Base-by-base conservation (phyloP, 768 basidiomycete genomes). In the Suillus bovinus region DNA sequence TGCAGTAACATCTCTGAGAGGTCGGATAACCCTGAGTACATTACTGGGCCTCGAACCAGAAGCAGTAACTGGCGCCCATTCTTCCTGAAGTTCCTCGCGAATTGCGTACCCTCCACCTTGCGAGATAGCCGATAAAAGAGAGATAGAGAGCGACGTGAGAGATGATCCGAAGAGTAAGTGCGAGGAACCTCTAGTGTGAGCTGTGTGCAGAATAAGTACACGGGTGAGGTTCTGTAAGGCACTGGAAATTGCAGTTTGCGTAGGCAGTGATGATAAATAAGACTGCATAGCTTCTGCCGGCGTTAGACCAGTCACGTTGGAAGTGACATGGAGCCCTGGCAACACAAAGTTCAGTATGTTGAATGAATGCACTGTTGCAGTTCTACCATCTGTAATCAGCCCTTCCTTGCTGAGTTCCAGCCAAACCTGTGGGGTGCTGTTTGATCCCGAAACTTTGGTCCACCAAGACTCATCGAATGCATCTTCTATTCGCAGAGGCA, bases 81-180 rank as follows among this genome's bases (percentile, higher is more conserved):
- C 86, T 70, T 93, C 92, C 68, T 86, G 82, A 22, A 82, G 78
- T 67, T 91, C 88, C 69, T 90, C 86, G 14, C 76, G 80, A 14
- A 93, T 81, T 4, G 82, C 79, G 72, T 87, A 91, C 0, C 93
- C 93, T 3, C 86, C 85, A 14, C 93, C 93, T 71, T 90, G 88
- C 0, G 89, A 81, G 49, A 94, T 86, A 13, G 83, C 85, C 4
- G 90, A 86, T 61, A 93, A 88, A 24, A 93, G 75, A 24, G 85
- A 83, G 36, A 93, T 82, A 0, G 92, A 91, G 0, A 94, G 78
- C 0, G 87, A 86, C 2, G 93, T 93, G n/a, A 93, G 76, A 2
- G 86, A 88, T 16, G 91, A 89, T 64, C 93, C 93, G 14, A 93
- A 81, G 16, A 93, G 78, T 17, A 94, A 78, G 71, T 94, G 91